phyloP scores from a whole-genome alignment of 169 alveolate genomes.

The Eimeria tenella region DNA sequence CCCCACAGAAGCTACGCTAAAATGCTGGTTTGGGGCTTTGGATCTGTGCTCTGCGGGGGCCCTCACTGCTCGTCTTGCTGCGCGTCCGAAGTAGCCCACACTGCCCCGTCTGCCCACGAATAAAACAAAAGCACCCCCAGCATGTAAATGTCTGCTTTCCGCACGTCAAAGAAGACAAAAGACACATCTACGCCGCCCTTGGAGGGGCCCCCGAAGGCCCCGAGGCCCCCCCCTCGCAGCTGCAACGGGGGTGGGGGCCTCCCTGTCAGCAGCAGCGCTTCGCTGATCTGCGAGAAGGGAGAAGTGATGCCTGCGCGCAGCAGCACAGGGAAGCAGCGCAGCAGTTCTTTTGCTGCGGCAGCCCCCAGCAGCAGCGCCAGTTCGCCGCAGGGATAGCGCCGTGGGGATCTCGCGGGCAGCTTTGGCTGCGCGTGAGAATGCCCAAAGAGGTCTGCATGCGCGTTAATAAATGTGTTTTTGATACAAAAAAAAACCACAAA shows the following conservation, averaged over 20 bases:
- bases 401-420: not conserved
- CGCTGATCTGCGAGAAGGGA: slow-evolving; percentile 65
- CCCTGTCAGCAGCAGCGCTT: slow-evolving; percentile 61
- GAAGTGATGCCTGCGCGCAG: slow-evolving; percentile 26
- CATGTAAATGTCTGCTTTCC: slow-evolving; percentile 87
- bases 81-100: slow-evolving; percentile 88
- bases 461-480: no score
- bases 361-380: slow-evolving; percentile 50
- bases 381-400: not conserved
- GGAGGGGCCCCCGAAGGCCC: not conserved
- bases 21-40: not conserved
- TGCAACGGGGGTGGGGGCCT: slow-evolving; percentile 73
- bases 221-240: slow-evolving; percentile 54
- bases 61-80: slow-evolving; percentile 83
- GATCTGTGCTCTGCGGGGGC: not conserved
- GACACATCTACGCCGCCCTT: slow-evolving; percentile 81
- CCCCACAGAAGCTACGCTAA: not conserved
- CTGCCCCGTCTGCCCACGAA: slow-evolving; percentile 89
- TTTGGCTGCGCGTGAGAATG: not conserved
- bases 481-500: no score
- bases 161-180: slow-evolving; percentile 84
- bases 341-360: not conserved
- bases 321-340: not conserved
- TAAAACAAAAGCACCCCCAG: slow-evolving; percentile 86
- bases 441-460: no score